Conservation (phyloP, 176 grass and related monocot genomes). For the Oryza punctata region DNA sequence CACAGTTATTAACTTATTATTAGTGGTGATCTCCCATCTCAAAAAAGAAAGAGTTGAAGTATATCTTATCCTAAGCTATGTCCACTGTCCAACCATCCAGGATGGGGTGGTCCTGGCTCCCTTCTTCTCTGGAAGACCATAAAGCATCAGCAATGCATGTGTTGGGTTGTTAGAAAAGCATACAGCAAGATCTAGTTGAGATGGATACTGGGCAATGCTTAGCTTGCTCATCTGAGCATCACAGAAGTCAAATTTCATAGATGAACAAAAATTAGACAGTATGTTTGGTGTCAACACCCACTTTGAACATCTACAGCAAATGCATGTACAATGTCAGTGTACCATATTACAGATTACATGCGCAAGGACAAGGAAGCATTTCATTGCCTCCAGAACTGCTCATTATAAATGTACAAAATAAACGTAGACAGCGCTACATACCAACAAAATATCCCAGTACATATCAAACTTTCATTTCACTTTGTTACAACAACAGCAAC, state of each 20-base stretch:
- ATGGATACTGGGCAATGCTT: constrained; percentile 4
- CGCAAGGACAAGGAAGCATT: background rate
- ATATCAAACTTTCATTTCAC: background rate
- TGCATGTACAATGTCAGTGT: background rate
- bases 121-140: background rate
- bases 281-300: background rate
- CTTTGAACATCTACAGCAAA: background rate
- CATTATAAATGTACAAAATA: background rate
- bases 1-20: background rate
- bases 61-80: background rate
- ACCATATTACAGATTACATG: background rate
- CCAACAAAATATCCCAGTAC: background rate
- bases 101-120: background rate
- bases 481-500: background rate
- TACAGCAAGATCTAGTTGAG: background rate
- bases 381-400: background rate
- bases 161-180: background rate
- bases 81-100: background rate
- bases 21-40: background rate
- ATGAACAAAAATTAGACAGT: background rate
- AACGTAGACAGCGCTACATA: background rate
- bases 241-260: background rate
- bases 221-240: background rate
- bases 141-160: background rate
- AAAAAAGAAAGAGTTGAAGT: background rate